phyloP scores from a whole-genome alignment of 2,329 filamentous ascomycete species.

The Alternaria sp. region DNA sequence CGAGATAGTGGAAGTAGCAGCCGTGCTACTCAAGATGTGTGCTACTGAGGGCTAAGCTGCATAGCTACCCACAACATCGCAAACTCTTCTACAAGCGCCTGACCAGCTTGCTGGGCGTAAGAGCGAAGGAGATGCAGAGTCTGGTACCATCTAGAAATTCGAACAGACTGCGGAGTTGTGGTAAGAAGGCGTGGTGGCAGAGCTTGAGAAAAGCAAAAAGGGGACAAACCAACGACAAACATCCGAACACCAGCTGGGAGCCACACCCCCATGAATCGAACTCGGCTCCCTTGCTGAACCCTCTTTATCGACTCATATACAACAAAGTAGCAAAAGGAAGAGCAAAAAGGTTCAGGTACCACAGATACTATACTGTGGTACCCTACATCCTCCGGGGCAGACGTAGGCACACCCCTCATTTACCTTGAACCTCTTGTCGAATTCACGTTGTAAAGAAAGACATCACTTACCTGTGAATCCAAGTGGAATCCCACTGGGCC shows the following conservation, averaged over 20 bases:
- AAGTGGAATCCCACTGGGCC: neutral
- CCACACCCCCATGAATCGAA: neutral
- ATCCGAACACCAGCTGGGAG: neutral
- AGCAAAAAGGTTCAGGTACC: neutral
- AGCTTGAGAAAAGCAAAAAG: neutral
- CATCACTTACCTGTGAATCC: neutral
- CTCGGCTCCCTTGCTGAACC: neutral
- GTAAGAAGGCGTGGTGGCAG: neutral
- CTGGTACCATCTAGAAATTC: neutral
- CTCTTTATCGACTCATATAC: neutral
- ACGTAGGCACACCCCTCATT: neutral
- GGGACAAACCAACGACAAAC: neutral
- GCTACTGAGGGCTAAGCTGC: neutral
- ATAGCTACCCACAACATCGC: neutral
- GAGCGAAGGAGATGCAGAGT: neutral
- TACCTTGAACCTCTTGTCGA: conserved; percentile 3
- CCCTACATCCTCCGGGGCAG: neutral
- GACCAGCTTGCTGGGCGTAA: neutral
- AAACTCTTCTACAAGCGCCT: neutral
- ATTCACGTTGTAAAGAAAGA: neutral
- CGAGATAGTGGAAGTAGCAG: neutral
- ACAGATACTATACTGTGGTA: neutral
- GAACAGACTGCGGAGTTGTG: neutral
- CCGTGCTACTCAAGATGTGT: neutral
- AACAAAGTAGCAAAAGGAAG: neutral